Evolutionary conservation across 2,329 filamentous ascomycete species (phyloP), one percentile per base, ranked within the genome.

Genomic region (Ascochyta koolunga): DNA sequence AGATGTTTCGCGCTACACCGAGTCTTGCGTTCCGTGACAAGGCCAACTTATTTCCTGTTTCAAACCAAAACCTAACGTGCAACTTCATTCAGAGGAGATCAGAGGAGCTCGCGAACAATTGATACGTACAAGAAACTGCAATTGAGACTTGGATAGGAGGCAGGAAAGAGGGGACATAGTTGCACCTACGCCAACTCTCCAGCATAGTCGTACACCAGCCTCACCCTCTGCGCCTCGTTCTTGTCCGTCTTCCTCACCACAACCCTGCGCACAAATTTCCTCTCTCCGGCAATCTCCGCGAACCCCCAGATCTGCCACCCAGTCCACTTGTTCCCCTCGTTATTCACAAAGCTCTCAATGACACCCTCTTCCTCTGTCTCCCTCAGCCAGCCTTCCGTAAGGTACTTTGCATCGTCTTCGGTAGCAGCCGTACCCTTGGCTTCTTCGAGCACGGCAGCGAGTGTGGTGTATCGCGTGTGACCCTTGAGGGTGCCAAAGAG

Each of bases 401-500:
- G 15, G 27, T 46, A 69, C 48, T 67, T 62, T 0, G 56, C 59
- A 39, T 70, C 69, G 22, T 65, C 65, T 32, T 68, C 58, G 5
- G 37, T 43, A 4, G 49, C 56, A 15, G 54, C 62, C 42, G 66
- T 62, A 24, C 60, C 64, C 48, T 60, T 62, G 3, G 45, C 58
- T 47, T 68, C 67, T 25, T 65, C 62, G 6, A 59, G 15, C 15
- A 72, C 22, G 13, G 63, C 58, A 10, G 59, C 50, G 9, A 77
- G 60, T 31, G 76, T 72, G n/a, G 52, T 65, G 70, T 82, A 86
- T 39, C 79, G 76, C 37, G 82, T 84, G 56, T 80, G 81, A 52
- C 89, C 90, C 45, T 79, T 78, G 58, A 95, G 82, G 50, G 77
- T 78, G 54, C 92, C 92, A 72, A 96, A 96, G 62, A 96, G 83